Conservation (phyloP, 2,329 filamentous ascomycete genomes). For the Cladophialophora yegresii region DNA sequence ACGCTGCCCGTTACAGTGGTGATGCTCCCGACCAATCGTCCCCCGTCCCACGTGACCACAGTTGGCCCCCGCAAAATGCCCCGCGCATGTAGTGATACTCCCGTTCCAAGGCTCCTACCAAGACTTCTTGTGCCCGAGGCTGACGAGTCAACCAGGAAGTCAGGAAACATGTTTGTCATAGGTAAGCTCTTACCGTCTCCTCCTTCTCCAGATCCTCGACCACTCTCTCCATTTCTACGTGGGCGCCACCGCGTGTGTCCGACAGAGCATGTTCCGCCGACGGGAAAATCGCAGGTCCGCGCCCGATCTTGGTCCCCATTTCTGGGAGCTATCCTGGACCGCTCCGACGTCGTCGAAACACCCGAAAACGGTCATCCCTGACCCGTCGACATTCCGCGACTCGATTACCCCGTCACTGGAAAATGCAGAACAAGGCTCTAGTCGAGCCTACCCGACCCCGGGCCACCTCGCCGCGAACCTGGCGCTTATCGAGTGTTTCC, state of each 20-base stretch:
- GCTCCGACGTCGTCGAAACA: neutral
- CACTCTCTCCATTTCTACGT: neutral
- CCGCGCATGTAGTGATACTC: too few species aligned
- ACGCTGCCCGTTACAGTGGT: too few species aligned
- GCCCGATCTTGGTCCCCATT: neutral
- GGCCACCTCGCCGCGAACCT: conserved; percentile 30
- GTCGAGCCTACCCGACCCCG: conserved; percentile 21
- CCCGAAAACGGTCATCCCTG: conserved; percentile 24
- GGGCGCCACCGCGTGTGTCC: neutral
- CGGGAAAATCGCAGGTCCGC: neutral
- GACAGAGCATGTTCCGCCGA: neutral
- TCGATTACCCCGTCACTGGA: conserved; percentile 19
- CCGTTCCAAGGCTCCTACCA: too few species aligned
- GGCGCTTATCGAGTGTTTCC: conserved; percentile 29
- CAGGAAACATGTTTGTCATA: neutral
- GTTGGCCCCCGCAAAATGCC: neutral
- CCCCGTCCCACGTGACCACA: too few species aligned
- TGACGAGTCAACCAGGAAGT: neutral
- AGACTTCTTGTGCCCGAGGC: neutral
- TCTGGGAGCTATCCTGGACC: neutral
- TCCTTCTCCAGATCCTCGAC: neutral
- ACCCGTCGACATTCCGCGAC: conserved; percentile 23
- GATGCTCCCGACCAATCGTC: too few species aligned
- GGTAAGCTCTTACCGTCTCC: neutral
- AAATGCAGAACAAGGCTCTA: neutral